Evolutionary conservation across 495 filamentous ascomycete genomes (phyloP), one percentile per base, ranked within the genome.

Genomic region (Opeltia flavorubescens): DNA sequence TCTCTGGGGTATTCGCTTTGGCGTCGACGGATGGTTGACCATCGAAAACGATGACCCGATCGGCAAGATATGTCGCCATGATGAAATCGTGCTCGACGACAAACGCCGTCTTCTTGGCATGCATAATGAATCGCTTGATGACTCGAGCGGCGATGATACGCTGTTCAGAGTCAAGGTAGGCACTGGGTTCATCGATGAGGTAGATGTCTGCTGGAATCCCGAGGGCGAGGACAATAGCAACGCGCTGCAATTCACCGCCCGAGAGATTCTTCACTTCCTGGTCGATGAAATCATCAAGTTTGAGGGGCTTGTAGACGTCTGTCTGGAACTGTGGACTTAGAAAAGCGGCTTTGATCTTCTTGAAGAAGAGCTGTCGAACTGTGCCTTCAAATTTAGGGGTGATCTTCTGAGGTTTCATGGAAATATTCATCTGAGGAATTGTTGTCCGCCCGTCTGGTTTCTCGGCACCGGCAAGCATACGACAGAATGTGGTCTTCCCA

Each of bases 51-150:
- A 98, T 96, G 59, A 98, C 91, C 55, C 89, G 84, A 58, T 98
- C 91, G 33, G 93, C 91, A 17, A 96, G 78, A 63, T 98, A 98
- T 15, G 91, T 84, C 25, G 87, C 88, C 91, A 96, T 96, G 71
- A 95, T 96, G 70, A 98, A 96, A 78, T 98, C 93, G 82, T 98
- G 91, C 78, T 98, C 91, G 56, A 96, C 91, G 52, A 98, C 78
- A 63, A 98, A 96, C 29, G 93, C 91, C 1, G 91, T 96, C 75
- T 96, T 96, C 81, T 98, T 96, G 48, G 86, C 78, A 72, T 96
- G 89, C 91, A 96, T 98, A 57, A 98, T 95, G 76, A 95, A 98
- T 50, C 91, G 82, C 72, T 98, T 98, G 70, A 98, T 98, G 55
- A 96, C 91, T 59, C 89, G 78, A 41, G 87, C 83, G 50, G 89